Conservation (phyloP, 2,329 filamentous ascomycete species). For the Malbranchea cinnamomea region DNA sequence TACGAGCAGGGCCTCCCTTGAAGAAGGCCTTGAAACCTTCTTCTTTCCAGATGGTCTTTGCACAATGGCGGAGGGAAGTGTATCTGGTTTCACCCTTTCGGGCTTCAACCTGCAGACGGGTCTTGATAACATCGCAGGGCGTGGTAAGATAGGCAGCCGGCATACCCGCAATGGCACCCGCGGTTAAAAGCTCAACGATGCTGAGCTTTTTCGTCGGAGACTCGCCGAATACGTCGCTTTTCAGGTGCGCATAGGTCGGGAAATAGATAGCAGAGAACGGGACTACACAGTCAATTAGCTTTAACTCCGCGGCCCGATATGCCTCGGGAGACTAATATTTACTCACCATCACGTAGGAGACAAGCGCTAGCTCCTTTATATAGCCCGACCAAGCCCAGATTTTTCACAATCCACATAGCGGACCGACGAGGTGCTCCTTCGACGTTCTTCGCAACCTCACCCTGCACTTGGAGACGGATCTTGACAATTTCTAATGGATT, state of each 20-base stretch:
- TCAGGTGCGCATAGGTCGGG: constrained; percentile 88
- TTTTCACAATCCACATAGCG: constrained; percentile 94
- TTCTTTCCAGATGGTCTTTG: constrained; percentile 67
- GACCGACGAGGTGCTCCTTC: constrained; percentile 74
- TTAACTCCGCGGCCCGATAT: background rate
- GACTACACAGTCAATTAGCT: constrained; percentile 33
- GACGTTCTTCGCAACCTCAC: constrained; percentile 78
- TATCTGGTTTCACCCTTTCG: constrained; percentile 87
- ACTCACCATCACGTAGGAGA: constrained; percentile 60
- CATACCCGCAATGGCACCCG: constrained; percentile 89
- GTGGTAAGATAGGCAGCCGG: constrained; percentile 89
- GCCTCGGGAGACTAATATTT: background rate
- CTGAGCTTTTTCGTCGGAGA: constrained; percentile 73
- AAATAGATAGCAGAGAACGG: constrained; percentile 99
- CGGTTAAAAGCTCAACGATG: constrained; percentile 77
- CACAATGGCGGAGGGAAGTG: constrained; percentile 73
- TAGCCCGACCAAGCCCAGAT: constrained; percentile 81
- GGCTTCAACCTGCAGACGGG: constrained; percentile 89
- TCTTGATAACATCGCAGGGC: constrained; percentile 98
- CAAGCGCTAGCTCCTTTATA: constrained; percentile 97
- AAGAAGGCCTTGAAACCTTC: constrained; percentile 96
- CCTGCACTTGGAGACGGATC: constrained; percentile 94
- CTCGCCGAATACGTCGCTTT: constrained; percentile 88
- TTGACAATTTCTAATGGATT: constrained; percentile 99
- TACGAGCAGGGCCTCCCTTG: constrained; percentile 92